Evolutionary conservation across 495 filamentous ascomycete species (phyloP).

Genomic region (Letharia columbiana): DNA sequence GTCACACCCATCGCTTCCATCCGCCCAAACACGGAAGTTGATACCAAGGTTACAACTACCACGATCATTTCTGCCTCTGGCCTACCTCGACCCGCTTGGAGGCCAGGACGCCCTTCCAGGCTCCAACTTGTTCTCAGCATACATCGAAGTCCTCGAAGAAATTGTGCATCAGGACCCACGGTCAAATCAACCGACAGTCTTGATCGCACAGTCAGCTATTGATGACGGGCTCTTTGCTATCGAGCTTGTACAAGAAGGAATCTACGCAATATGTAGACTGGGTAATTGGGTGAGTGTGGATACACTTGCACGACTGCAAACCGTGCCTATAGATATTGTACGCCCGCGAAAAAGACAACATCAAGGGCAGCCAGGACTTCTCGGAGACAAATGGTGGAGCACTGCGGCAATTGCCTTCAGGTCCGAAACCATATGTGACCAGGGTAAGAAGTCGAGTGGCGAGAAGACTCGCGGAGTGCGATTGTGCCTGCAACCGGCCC

Average conservation of each 20-base stretch:
- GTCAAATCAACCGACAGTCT: slow-evolving; percentile 33
- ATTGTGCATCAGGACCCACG: background rate
- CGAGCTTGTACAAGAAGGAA: slow-evolving; percentile 56
- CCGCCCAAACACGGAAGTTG: slow-evolving; percentile 3
- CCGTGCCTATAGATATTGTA: background rate
- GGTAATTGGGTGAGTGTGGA: slow-evolving; percentile 53
- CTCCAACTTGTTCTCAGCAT: slow-evolving; percentile 20
- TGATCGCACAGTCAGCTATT: slow-evolving; percentile 56
- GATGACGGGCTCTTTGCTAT: slow-evolving; percentile 57
- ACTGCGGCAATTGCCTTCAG: slow-evolving; percentile 26
- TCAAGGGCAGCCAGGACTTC: slow-evolving; percentile 10
- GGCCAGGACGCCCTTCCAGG: background rate
- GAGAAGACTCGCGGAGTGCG: background rate
- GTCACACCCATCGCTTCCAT: slow-evolving; percentile 11
- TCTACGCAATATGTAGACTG: slow-evolving; percentile 67
- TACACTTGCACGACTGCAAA: slow-evolving; percentile 23
- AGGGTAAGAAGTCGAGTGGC: no score
- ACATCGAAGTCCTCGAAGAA: slow-evolving; percentile 15
- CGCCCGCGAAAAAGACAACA: background rate
- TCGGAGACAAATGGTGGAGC: slow-evolving; percentile 34
- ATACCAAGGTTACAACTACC: slow-evolving; percentile 18
- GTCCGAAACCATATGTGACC: background rate
- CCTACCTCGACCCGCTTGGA: slow-evolving; percentile 19
- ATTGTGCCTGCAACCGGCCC: slow-evolving; percentile 9
- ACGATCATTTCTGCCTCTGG: slow-evolving; percentile 21